Percentiles rank a stretch among this genome's conserved stretches.
These are phyloP conservation scores for Zasmidium citrigriseum DNA, from an alignment of 2,329 filamentous ascomycete genomes.

Conservation along the genomic window DNA sequence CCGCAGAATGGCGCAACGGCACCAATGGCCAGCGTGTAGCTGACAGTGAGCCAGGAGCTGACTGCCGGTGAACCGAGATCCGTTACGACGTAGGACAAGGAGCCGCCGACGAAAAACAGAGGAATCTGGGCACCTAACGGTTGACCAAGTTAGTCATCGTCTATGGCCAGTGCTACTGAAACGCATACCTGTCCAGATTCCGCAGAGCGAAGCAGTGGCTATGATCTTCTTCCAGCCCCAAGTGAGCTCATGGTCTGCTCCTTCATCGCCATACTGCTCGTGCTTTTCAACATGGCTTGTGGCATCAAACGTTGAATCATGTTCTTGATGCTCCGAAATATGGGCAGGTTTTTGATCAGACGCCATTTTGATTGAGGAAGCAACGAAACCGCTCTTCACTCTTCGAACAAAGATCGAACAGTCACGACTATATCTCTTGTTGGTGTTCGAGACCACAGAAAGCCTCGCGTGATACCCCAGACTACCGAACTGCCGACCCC, in stretches of 20 bases:
- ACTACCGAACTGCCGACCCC: background rate
- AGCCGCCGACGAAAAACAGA: constrained; percentile 16
- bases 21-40: constrained; percentile 18
- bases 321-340: background rate
- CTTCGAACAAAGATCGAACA: too few species aligned
- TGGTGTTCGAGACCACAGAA: background rate
- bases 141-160: background rate
- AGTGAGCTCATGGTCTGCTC: background rate
- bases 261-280: background rate
- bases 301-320: background rate
- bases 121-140: constrained; percentile 15
- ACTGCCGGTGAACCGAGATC: constrained; percentile 11
- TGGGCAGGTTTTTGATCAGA: background rate
- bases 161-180: background rate
- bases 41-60: constrained; percentile 15
- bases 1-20: constrained; percentile 18
- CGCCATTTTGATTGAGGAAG: background rate
- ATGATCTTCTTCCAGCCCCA: constrained; percentile 7
- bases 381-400: background rate
- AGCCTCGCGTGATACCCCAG: background rate
- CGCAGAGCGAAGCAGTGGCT: constrained; percentile 8
- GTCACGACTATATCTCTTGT: too few species aligned
- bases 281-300: constrained; percentile 1
- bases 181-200: constrained; percentile 3
- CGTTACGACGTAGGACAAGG: constrained; percentile 12